Base-by-base conservation (phyloP, 2,329 filamentous ascomycete species). In the Pseudogymnoascus sp. region DNA sequence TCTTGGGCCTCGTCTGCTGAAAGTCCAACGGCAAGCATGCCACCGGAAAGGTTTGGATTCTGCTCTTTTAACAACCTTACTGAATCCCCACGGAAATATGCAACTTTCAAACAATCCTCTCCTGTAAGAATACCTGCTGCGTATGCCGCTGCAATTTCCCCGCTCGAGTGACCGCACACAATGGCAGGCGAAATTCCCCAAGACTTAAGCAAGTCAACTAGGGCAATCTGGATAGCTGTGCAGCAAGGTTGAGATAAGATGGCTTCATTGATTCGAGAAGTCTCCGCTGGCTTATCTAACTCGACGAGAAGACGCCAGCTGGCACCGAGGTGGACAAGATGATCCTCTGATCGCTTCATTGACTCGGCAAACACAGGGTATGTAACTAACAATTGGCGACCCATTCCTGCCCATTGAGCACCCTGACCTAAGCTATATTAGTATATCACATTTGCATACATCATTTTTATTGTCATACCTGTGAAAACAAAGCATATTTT, bases 11-110 rank as follows among this genome's bases (percentile, higher is more conserved):
- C 71, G 48, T 25, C 65, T 67, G 15, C 70, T 67, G 15, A 60
- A n/a, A 25, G 35, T 35, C 68, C 82, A 2, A 83, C 80, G 0
- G 82, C 82, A 67, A 84, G 75, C 83, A 85, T 85, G 10, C 76
- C 72, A 0, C 82, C 82, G 8, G 70, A 70, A 0, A 15, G 72
- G 15, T 63, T 41, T 10, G n/a, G 48, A 15, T 55, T 42, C 31
- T 61, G 35, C 5, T 42, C 59, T 35, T 25, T 62, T 15, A 61
- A 44, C 25, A 71, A 65, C 78, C 75, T 67, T 64, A 68, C 42
- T 61, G 61, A 27, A 6, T 8, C 4, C 15, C 72, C 67, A 48
- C 74, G 61, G 61, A 69, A 66, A 66, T 82, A 84, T 1, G 81
- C 81, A 12, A 79, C 72, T 1, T 74, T 72, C 71, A 73, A 67